Conservation (phyloP, 768 basidiomycete species). For the Crepidotus variabilis region DNA sequence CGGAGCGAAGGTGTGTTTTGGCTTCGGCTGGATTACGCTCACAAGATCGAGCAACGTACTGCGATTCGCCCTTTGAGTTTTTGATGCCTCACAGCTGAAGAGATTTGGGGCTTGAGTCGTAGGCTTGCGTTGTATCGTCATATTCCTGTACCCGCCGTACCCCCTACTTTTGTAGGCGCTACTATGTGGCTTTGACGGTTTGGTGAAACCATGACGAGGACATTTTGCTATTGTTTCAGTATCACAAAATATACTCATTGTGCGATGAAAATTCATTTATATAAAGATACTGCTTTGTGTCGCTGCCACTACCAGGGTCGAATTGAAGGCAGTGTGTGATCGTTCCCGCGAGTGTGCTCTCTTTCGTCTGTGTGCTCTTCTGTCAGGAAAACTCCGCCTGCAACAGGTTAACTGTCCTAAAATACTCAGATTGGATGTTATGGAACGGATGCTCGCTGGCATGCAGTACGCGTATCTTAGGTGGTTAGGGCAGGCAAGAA, state of each 20-base stretch:
- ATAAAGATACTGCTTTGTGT: no score
- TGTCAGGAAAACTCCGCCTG: no score
- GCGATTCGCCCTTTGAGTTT: slow-evolving; percentile 31
- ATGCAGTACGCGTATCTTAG: no score
- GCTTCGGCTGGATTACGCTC: slow-evolving; percentile 29
- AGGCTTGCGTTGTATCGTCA: slow-evolving; percentile 54
- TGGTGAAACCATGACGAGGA: slow-evolving; percentile 80
- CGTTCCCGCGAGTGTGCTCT: no score
- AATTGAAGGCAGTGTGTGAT: no score
- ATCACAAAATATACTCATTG: not conserved
- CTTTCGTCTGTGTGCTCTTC: no score
- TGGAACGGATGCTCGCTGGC: no score
- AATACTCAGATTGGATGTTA: no score
- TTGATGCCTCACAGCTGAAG: slow-evolving; percentile 11
- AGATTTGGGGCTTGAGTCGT: slow-evolving; percentile 34
- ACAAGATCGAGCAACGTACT: slow-evolving; percentile 34
- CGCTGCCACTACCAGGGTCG: no score
- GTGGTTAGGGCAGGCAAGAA: no score
- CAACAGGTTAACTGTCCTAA: no score
- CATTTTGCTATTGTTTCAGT: slow-evolving; percentile 38
- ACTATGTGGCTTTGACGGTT: slow-evolving; percentile 82
- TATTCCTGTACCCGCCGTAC: slow-evolving; percentile 83
- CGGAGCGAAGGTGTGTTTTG: slow-evolving; percentile 66
- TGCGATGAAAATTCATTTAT: no score
- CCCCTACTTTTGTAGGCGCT: slow-evolving; percentile 35